Evolutionary conservation across 2,329 filamentous ascomycete genomes (phyloP), one percentile per base, ranked within the genome.

Genomic region (Fusarium sp.): DNA sequence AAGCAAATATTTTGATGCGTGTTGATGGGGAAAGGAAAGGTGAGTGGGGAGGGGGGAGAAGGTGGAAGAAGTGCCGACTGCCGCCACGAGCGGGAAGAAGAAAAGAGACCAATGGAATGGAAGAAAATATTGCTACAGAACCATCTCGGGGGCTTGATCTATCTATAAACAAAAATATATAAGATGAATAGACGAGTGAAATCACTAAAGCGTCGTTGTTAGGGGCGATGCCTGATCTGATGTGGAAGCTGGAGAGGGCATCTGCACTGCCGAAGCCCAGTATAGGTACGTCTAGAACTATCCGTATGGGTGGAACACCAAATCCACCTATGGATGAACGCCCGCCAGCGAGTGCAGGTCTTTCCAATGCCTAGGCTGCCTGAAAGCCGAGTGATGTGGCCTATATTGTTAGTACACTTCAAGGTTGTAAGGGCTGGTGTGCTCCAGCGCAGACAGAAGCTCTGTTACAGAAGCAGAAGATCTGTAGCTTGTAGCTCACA

Each of bases 121-220:
- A 18, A 9, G 15, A 13, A 15, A 14, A 44, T 38, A 20, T 6
- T 6, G 17, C 24, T 40, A 33, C 10, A 39, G 44, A 15, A 10
- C 26, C n/a, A 9, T 28, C 31, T 33, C 13, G 33, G 38, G 11
- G 14, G 13, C 22, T 18, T 17, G 5, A 15, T 31, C 9, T 24
- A 18, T 8, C 6, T 14, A 38, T 17, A 33, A 38, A 13, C 24
- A 42, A 17, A 18, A 14, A n/a, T 24, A 22, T 6, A 58, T 22
- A 42, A 22, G 28, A 58, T 39, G n/a, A 15, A 36, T 50, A 40
- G 45, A n/a, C 36, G 36, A 42, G 52, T 31, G 42, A 60, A 36
- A 13, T 17, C 50, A 13, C 57, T 24, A 9, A n/a, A 17, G 42
- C 22, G 36, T 58, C 26, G 36, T 49, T 38, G 28, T 18, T 18